Conservation (phyloP, 1,284 basidiomycete species). For the Ceratorhiza oryzae-sativae region DNA sequence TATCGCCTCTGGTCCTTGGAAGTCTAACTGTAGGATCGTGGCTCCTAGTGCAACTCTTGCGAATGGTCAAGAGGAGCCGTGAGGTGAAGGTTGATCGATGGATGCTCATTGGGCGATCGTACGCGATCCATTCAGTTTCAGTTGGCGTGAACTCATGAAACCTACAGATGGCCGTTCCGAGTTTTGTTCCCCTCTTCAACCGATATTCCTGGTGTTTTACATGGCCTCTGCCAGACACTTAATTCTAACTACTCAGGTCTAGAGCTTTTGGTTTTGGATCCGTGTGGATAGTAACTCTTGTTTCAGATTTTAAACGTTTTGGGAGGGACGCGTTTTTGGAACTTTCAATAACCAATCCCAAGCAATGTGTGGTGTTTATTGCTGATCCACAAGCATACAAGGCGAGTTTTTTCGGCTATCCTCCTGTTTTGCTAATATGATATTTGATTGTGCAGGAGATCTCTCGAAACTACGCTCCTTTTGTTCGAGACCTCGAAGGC, state of each 20-base stretch:
- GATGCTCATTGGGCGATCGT: conserved; percentile 3
- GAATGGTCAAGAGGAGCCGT: neutral
- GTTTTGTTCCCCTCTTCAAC: neutral
- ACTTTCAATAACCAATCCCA: neutral
- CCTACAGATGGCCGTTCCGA: neutral
- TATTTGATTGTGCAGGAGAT: neutral
- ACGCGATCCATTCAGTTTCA: neutral
- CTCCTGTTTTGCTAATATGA: neutral
- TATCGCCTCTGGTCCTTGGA: neutral
- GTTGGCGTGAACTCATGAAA: neutral
- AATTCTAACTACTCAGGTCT: conserved; percentile 19
- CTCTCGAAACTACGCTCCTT: neutral
- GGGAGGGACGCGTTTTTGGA: conserved; percentile 13
- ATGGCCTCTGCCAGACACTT: conserved; percentile 7
- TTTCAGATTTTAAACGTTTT: conserved; percentile 7
- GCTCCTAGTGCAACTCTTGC: neutral
- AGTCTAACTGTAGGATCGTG: neutral
- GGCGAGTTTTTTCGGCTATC: neutral
- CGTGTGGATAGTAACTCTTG: neutral
- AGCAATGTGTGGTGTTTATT: neutral
- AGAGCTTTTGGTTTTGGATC: neutral
- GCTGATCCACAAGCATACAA: conserved; percentile 27
- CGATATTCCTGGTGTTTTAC: conserved; percentile 6
- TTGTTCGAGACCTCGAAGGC: neutral
- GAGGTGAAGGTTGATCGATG: neutral